Evolutionary conservation across 192 early-diverging fungal genomes (phyloP).

Genomic region (Backusella macrospora): DNA sequence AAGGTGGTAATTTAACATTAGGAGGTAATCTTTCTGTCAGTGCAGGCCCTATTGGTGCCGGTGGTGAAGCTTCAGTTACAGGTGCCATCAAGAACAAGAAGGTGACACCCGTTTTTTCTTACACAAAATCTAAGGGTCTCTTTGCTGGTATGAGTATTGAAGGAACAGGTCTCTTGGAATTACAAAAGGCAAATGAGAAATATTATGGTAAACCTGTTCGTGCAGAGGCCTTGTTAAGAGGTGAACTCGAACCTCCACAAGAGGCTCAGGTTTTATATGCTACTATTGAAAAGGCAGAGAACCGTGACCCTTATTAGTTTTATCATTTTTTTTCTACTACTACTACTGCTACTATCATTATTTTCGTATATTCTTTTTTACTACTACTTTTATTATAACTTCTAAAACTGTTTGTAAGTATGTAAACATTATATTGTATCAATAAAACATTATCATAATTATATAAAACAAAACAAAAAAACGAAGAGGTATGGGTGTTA

Average conservation of each 20-base stretch:
- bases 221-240: conserved; percentile 81
- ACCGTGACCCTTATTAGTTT: conserved; percentile 41
- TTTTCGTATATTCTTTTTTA: neutral
- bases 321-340: neutral
- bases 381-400: neutral
- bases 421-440: conserved; percentile 7
- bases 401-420: neutral
- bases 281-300: conserved; percentile 62
- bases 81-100: conserved; percentile 48
- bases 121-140: conserved; percentile 86
- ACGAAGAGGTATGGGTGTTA: neutral
- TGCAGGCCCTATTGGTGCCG: conserved; percentile 56
- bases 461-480: too few species aligned
- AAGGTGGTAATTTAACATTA: conserved; percentile 86
- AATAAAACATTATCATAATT: neutral
- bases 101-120: conserved; percentile 81
- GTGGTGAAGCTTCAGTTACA: conserved; percentile 46
- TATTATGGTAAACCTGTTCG: conserved; percentile 76
- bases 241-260: conserved; percentile 66
- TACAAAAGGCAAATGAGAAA: conserved; percentile 79
- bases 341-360: neutral
- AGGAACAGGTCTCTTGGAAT: conserved; percentile 81
- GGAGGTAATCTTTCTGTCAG: conserved; percentile 73
- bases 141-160: conserved; percentile 86
- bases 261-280: conserved; percentile 78